These are phyloP conservation scores for Verruconis gallopava DNA, from an alignment of 2,329 filamentous ascomycete genomes.

Conservation along the genomic window DNA sequence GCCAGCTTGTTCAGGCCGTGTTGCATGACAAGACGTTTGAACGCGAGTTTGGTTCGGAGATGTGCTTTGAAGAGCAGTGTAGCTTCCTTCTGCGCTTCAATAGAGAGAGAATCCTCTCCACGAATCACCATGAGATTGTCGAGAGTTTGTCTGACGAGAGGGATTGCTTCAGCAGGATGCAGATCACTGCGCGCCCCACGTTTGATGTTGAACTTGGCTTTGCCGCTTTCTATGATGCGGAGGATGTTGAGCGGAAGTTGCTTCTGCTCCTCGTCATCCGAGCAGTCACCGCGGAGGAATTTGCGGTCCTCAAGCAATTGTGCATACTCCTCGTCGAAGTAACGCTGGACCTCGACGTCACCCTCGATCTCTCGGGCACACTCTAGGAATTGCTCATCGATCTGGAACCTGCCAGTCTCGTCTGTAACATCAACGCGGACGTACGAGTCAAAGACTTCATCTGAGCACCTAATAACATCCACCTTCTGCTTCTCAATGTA, in stretches of 20 bases:
- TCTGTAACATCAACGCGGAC: slow-evolving; percentile 85
- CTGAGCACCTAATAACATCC: slow-evolving; percentile 71
- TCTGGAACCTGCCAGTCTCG: slow-evolving; percentile 30
- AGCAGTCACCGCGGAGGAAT: slow-evolving; percentile 52
- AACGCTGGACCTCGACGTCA: slow-evolving; percentile 73
- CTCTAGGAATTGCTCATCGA: slow-evolving; percentile 62
- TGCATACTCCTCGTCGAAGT: slow-evolving; percentile 83
- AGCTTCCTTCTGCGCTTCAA: slow-evolving; percentile 76
- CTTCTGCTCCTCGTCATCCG: slow-evolving; percentile 62
- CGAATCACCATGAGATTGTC: slow-evolving; percentile 74
- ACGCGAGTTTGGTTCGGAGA: slow-evolving; percentile 76
- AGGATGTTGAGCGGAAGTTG: slow-evolving; percentile 86
- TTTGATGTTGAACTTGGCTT: slow-evolving; percentile 82
- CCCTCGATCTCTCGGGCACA: slow-evolving; percentile 77
- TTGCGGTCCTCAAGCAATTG: slow-evolving; percentile 60
- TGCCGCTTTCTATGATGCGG: slow-evolving; percentile 82
- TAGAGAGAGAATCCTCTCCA: slow-evolving; percentile 67
- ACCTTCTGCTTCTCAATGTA: slow-evolving; percentile 88
- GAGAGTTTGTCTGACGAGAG: slow-evolving; percentile 61
- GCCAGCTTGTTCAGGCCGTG: slow-evolving; percentile 82
- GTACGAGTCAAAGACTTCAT: slow-evolving; percentile 62
- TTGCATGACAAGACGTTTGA: slow-evolving; percentile 79
- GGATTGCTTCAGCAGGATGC: slow-evolving; percentile 76
- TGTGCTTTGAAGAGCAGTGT: slow-evolving; percentile 88
- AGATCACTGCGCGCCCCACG: slow-evolving; percentile 77